Evolutionary conservation across 768 basidiomycete genomes (phyloP).

Genomic region (Boletellus sp.): DNA sequence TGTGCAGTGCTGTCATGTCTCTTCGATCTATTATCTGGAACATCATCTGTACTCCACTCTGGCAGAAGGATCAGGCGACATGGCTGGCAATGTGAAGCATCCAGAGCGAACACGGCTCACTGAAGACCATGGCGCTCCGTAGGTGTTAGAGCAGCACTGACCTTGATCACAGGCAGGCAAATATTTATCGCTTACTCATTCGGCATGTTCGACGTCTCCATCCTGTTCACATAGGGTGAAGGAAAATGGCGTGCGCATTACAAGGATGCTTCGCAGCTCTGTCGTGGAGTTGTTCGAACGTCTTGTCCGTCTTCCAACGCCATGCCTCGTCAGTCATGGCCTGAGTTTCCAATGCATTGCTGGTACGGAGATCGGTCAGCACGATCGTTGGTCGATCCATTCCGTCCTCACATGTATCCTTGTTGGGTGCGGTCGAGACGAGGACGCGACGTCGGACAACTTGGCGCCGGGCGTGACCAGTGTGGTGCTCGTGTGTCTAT

Average conservation of each 20-base stretch:
- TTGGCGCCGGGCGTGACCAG: conserved; percentile 3
- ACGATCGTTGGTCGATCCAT: too few species aligned
- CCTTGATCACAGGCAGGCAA: too few species aligned
- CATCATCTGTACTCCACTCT: too few species aligned
- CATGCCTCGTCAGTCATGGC: conserved; percentile 15
- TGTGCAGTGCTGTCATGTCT: too few species aligned
- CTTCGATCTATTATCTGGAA: too few species aligned
- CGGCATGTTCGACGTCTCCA: conserved; percentile 21
- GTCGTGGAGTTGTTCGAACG: conserved; percentile 9
- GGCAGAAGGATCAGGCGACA: too few species aligned
- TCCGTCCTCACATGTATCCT: too few species aligned
- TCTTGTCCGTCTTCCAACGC: conserved; percentile 8
- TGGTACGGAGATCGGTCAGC: conserved; percentile 8
- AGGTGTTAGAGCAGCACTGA: too few species aligned
- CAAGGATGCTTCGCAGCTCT: conserved; percentile 7
- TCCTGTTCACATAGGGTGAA: conserved; percentile 24
- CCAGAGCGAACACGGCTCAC: too few species aligned
- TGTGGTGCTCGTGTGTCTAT: conserved; percentile 19
- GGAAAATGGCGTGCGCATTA: conserved; percentile 18
- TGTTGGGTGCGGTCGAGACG: conserved; percentile 10
- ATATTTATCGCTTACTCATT: conserved; percentile 21
- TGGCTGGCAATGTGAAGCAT: too few species aligned
- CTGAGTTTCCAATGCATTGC: conserved; percentile 13
- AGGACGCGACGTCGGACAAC: conserved; percentile 9
- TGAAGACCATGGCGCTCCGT: too few species aligned